Evolutionary conservation across 1,284 basidiomycete species (phyloP), one percentile per base, ranked within the genome.

Genomic region (Peniophora sp.): DNA sequence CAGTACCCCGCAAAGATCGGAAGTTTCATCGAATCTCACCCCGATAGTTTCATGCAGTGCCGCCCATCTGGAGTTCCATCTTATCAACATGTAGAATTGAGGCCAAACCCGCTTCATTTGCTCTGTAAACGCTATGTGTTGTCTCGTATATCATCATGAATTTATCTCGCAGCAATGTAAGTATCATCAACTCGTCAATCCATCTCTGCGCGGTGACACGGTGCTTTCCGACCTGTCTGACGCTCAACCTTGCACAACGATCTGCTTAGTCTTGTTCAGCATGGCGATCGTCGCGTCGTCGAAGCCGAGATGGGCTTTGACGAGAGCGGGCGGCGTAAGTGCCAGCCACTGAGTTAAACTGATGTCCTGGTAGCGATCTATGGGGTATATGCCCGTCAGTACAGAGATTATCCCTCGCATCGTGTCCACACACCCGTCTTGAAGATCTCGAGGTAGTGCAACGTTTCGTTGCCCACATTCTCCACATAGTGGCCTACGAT

Each of bases 311-410:
- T 83, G 80, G 1, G 77, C 79, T 61, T 84, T 78, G 36, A 83
- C 81, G 32, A 85, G 64, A 27, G 71, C 72, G 1, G 79, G 77
- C 9, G 82, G 82, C 2, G 78, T 81, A 52, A 85, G 66, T 1
- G 83, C 83, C 16, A 86, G 69, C 83, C 83, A 86, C 75, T 81
- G 78, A 58, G 73, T 74, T 52, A 85, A 66, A 58, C 80, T 84
- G 56, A 86, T 70, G 60, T 87, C 84, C 57, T 83, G 70, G 65
- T 79, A 81, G 50, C 62, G 66, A 51, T 77, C 81, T 79, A 55
- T 25, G 22, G 27, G 14, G 50, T 44, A 2, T 16, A 22, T n/a
- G 44, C 10, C 20, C 27, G 20, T 38, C 20, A 45, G 43, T 12
- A 19, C 16, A 25, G 23, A 45, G 16, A 17, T 3, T 23, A 16